phyloP scores from a whole-genome alignment of 345 rosid genomes.

The Ceriops zippeliana region DNA sequence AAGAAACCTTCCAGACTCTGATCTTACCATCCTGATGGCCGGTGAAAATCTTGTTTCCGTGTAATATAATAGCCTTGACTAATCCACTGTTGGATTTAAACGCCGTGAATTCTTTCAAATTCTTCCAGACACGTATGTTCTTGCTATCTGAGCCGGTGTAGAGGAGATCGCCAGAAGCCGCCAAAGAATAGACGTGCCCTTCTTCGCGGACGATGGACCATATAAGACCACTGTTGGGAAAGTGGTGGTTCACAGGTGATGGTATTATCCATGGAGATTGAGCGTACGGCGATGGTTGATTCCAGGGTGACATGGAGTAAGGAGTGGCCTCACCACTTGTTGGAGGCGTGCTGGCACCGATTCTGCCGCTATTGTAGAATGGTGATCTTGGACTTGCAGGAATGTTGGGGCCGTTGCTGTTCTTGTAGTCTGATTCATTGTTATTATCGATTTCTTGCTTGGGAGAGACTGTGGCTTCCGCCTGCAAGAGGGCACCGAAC shows the following conservation, averaged over 20 bases:
- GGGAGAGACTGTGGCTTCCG: conserved; percentile 36
- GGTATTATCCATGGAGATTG: conserved; percentile 66
- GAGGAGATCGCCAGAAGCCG: conserved; percentile 50
- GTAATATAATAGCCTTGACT: conserved; percentile 44
- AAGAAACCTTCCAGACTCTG: conserved; percentile 41
- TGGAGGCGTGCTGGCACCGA: conserved; percentile 28
- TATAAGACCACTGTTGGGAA: conserved; percentile 37
- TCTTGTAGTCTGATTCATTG: conserved; percentile 10
- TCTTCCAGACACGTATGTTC: conserved; percentile 70
- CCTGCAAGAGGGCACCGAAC: conserved; percentile 50
- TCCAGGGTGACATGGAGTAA: conserved; percentile 49
- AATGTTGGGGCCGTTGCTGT: conserved; percentile 26
- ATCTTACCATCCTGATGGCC: conserved; percentile 59
- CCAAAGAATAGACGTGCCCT: conserved; percentile 65
- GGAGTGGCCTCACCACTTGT: conserved; percentile 57
- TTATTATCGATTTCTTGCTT: conserved; percentile 26
- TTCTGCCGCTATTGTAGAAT: conserved; percentile 8
- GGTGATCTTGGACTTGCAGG: conserved; percentile 25
- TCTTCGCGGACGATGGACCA: conserved; percentile 62
- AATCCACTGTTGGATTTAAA: conserved; percentile 61
- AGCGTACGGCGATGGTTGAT: conserved; percentile 49
- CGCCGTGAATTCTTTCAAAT: conserved; percentile 48
- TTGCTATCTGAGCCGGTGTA: conserved; percentile 70
- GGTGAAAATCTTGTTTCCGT: conserved; percentile 38
- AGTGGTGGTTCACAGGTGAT: conserved; percentile 20